phyloP scores from a whole-genome alignment of 2,329 filamentous ascomycete genomes.

The Fusarium coicis region DNA sequence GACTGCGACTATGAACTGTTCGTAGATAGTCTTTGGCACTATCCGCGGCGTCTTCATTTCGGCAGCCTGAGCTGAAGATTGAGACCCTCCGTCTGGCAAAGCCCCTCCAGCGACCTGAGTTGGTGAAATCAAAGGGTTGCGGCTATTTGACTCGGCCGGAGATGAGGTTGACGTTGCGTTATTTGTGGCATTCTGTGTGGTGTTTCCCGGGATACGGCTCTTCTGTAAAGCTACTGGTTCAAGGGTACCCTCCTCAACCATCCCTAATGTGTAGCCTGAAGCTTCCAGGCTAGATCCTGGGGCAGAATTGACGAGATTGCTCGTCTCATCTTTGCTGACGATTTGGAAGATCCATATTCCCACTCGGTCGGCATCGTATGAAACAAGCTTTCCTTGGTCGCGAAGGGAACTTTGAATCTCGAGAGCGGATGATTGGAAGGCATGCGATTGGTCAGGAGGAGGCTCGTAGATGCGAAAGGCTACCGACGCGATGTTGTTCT shows the following conservation, averaged over 20 bases:
- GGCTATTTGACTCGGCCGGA: conserved; percentile 51
- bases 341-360: conserved; percentile 67
- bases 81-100: conserved; percentile 44
- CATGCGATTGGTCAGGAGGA: conserved; percentile 54
- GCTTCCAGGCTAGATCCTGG: conserved; percentile 57
- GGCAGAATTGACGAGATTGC: conserved; percentile 30
- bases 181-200: conserved; percentile 57
- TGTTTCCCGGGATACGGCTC: conserved; percentile 53
- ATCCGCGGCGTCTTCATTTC: conserved; percentile 41
- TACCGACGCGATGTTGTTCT: conserved; percentile 69
- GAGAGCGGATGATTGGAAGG: conserved; percentile 58
- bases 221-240: conserved; percentile 62
- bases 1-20: conserved; percentile 64
- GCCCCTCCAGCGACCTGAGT: conserved; percentile 22
- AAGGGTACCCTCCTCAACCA: conserved; percentile 62
- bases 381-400: conserved; percentile 63
- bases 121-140: conserved; percentile 38
- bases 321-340: conserved; percentile 53
- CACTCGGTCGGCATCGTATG: conserved; percentile 61
- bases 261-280: conserved; percentile 55
- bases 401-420: conserved; percentile 64
- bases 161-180: conserved; percentile 58
- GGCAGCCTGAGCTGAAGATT: conserved; percentile 43
- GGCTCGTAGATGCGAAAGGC: conserved; percentile 67
- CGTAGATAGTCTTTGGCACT: conserved; percentile 58